phyloP scores from a whole-genome alignment of 495 filamentous ascomycete species.

The Penicillium paradoxum region DNA sequence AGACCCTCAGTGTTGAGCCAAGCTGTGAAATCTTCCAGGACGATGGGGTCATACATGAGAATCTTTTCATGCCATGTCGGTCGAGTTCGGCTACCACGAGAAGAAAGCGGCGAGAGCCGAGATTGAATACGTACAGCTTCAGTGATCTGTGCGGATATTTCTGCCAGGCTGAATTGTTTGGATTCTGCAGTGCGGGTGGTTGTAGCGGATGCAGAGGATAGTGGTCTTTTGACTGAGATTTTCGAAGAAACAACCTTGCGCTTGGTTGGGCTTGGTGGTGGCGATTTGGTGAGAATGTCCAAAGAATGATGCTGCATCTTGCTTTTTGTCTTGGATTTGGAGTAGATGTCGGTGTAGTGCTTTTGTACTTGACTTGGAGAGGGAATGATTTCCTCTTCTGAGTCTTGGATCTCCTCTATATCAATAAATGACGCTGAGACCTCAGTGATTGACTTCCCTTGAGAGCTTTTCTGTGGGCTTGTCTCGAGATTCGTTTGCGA shows the following conservation, averaged over 20 bases:
- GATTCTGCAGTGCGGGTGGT: constrained; percentile 1
- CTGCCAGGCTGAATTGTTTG: constrained; percentile 16
- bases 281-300: constrained; percentile 12
- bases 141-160: constrained; percentile 60
- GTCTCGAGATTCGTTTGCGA: background rate
- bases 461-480: background rate
- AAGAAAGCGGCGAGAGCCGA: constrained; percentile 27
- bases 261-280: constrained; percentile 7
- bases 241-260: constrained; percentile 12
- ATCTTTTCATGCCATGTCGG: constrained; percentile 85
- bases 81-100: constrained; percentile 16
- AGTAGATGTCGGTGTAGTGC: constrained; percentile 11
- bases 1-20: constrained; percentile 79
- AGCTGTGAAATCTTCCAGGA: constrained; percentile 76
- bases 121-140: constrained; percentile 55
- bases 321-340: background rate
- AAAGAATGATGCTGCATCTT: constrained; percentile 3
- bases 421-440: constrained; percentile 22
- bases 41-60: constrained; percentile 86
- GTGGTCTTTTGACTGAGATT: background rate
- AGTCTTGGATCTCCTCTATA: constrained; percentile 62
- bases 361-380: constrained; percentile 33
- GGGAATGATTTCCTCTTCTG: constrained; percentile 45
- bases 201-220: background rate
- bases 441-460: background rate